Conservation (phyloP, 2,329 filamentous ascomycete genomes). For the Monosporascus sp. region DNA sequence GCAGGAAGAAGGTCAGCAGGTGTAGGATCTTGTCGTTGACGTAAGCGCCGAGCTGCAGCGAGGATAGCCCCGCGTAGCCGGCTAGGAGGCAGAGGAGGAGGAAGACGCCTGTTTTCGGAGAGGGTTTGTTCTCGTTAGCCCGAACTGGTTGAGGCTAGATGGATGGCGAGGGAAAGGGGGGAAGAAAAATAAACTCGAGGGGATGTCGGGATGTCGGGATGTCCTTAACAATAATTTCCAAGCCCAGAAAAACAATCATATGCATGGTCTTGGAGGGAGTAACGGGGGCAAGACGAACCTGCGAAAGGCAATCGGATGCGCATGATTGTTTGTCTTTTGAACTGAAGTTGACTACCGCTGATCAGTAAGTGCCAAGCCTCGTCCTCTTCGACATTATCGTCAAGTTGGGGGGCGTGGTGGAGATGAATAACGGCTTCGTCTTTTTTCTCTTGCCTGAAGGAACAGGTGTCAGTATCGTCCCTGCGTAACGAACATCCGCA, state of each 20-base stretch:
- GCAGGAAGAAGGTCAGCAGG: slow-evolving; percentile 79
- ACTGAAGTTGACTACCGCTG: slow-evolving; percentile 1
- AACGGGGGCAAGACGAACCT: slow-evolving; percentile 49
- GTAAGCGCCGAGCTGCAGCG: slow-evolving; percentile 46
- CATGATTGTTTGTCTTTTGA: slow-evolving; percentile 42
- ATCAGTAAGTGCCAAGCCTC: background rate
- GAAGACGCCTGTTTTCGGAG: slow-evolving; percentile 54
- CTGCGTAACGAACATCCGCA: too few relatives aligned
- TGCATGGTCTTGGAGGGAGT: background rate
- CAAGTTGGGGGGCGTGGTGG: background rate
- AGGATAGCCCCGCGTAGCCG: slow-evolving; percentile 74
- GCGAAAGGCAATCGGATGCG: slow-evolving; percentile 85
- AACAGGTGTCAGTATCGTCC: too few relatives aligned
- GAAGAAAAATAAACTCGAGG: background rate
- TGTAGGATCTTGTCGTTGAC: slow-evolving; percentile 91
- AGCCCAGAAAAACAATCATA: background rate
- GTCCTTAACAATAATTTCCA: background rate
- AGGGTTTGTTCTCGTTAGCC: slow-evolving; percentile 6
- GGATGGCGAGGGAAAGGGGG: too few relatives aligned
- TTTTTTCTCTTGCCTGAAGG: background rate
- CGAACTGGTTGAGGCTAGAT: too few relatives aligned
- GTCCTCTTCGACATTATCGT: background rate
- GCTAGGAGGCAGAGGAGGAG: slow-evolving; percentile 65
- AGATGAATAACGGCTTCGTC: background rate
- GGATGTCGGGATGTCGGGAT: too few relatives aligned